Percentiles rank a stretch among this genome's conserved stretches.
Conservation (phyloP, 805 yeast genomes). For the Saccharomycopsis amapae region DNA sequence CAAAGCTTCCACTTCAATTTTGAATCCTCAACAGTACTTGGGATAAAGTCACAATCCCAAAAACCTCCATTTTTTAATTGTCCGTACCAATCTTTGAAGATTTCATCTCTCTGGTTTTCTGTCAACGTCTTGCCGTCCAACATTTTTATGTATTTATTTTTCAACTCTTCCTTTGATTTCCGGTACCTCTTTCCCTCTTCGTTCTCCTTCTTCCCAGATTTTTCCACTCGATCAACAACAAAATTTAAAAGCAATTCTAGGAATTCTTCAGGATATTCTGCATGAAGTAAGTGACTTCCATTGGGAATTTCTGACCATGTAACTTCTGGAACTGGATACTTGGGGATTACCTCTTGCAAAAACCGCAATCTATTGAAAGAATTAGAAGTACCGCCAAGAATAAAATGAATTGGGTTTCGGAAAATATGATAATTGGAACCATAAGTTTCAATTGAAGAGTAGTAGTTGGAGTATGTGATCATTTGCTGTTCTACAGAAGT, state of each 20-base stretch:
- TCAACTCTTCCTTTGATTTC: no score
- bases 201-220: no score
- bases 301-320: background rate
- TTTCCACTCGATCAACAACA: background rate
- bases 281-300: background rate
- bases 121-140: background rate
- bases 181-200: no score
- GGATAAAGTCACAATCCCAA: background rate
- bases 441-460: background rate
- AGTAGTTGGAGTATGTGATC: background rate
- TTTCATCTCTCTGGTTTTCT: background rate
- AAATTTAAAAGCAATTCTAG: background rate
- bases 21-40: no score
- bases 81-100: background rate
- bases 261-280: background rate
- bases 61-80: background rate
- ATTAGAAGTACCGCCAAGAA: background rate
- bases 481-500: constrained; percentile 7
- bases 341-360: background rate
- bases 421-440: background rate
- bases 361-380: background rate
- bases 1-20: no score
- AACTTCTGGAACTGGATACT: background rate
- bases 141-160: no score
- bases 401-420: background rate